Conservation (phyloP, 2,329 filamentous ascomycete genomes). For the Corniculantispora saksenae region DNA sequence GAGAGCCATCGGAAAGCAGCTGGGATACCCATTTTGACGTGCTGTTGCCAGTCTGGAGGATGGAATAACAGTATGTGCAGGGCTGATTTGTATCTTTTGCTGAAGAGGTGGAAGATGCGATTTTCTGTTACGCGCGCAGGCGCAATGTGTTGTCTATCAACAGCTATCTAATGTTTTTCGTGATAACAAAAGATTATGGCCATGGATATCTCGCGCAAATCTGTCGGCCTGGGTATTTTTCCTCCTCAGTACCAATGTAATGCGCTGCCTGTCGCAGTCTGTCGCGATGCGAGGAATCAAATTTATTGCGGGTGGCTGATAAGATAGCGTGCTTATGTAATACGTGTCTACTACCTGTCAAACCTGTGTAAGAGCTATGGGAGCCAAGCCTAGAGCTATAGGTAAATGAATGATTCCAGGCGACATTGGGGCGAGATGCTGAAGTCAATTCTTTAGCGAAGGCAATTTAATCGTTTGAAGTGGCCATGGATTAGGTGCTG, state of each 20-base stretch:
- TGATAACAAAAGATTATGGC: slow-evolving; percentile 3
- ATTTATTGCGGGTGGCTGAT: not conserved
- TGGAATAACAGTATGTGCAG: not conserved
- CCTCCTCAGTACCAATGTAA: not conserved
- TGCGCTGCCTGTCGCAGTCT: not conserved
- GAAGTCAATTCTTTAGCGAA: no score
- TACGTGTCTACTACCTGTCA: no score
- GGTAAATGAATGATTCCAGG: no score
- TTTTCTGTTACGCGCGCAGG: not conserved
- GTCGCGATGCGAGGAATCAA: slow-evolving; percentile 8
- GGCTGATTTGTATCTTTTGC: not conserved
- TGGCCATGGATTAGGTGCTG: no score
- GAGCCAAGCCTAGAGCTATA: no score
- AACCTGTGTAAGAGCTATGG: no score
- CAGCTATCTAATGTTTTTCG: slow-evolving; percentile 6
- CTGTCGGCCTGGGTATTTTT: not conserved
- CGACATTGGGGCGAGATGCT: no score
- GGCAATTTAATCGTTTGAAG: not conserved
- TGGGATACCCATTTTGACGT: slow-evolving; percentile 80
- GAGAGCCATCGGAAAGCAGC: slow-evolving; percentile 96
- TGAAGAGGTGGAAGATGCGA: not conserved
- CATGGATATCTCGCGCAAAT: not conserved
- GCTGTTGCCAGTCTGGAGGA: not conserved
- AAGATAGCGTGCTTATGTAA: slow-evolving; percentile 18
- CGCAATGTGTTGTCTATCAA: not conserved